Conservation (phyloP, 495 filamentous ascomycete species). For the Cryomyces minteri region DNA sequence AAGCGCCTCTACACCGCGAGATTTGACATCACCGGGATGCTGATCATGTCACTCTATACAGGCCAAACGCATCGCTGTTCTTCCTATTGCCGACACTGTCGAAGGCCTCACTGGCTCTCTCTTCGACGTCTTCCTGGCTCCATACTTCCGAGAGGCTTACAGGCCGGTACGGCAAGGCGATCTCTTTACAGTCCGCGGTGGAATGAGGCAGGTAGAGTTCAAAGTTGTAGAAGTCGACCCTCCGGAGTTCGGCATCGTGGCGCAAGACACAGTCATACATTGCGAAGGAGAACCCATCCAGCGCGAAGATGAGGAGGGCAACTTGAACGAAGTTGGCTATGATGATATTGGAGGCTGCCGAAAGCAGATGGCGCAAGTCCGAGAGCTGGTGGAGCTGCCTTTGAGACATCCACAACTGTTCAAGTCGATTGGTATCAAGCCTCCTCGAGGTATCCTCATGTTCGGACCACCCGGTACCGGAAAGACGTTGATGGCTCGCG, state of each 20-base stretch:
- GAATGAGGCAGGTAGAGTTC: constrained; percentile 98
- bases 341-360: constrained; percentile 98
- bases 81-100: constrained; percentile 94
- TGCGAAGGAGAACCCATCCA: constrained; percentile 98
- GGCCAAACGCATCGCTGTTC: constrained; percentile 98
- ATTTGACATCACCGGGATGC: neutral
- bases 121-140: constrained; percentile 97
- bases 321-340: constrained; percentile 96
- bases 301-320: constrained; percentile 96
- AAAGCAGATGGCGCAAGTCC: constrained; percentile 99
- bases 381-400: constrained; percentile 93
- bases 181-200: constrained; percentile 88
- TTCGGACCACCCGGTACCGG: constrained; percentile 95
- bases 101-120: constrained; percentile 93
- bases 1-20: constrained; percentile 17
- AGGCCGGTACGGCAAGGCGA: constrained; percentile 91
- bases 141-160: constrained; percentile 99
- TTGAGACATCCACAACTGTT: constrained; percentile 94
- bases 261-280: constrained; percentile 96
- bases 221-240: constrained; percentile 98
- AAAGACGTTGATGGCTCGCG: constrained; percentile 98
- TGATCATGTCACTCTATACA: constrained; percentile 20
- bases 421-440: constrained; percentile 99
- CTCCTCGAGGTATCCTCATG: constrained; percentile 93
- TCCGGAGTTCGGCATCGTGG: constrained; percentile 94